A percentile compares a stretch with the other conserved stretches of the same genome.
These are phyloP conservation scores for Pseudoneurospora amorphoporcata DNA, from an alignment of 495 filamentous ascomycete species.

Conservation along the genomic window DNA sequence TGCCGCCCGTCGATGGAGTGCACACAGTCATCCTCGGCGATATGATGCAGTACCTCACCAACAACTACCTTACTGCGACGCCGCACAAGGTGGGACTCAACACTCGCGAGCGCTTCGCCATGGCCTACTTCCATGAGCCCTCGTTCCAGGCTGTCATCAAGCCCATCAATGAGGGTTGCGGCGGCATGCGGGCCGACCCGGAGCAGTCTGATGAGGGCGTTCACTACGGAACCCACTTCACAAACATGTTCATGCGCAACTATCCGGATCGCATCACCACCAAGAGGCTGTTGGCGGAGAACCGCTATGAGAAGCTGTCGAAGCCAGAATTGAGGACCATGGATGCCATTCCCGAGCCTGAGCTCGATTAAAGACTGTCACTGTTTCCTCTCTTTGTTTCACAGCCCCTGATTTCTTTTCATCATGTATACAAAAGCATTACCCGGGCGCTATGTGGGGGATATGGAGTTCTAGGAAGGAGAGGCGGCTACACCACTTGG, in stretches of 20 bases:
- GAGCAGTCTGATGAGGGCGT: slow-evolving; percentile 17
- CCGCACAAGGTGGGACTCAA: slow-evolving; percentile 40
- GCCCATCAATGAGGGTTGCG: slow-evolving; percentile 22
- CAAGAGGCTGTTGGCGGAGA: slow-evolving; percentile 21
- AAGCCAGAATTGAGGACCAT: slow-evolving; percentile 19
- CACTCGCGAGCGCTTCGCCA: slow-evolving; percentile 29
- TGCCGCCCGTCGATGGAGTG: slow-evolving; percentile 27
- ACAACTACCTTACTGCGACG: slow-evolving; percentile 28
- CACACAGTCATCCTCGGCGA: slow-evolving; percentile 38
- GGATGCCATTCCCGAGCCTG: slow-evolving; percentile 3
- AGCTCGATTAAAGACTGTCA: background rate
- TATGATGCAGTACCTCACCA: slow-evolving; percentile 39
- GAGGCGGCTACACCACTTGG: background rate
- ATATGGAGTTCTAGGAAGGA: background rate
- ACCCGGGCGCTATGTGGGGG: background rate
- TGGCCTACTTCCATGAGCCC: slow-evolving; percentile 40
- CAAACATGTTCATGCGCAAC: slow-evolving; percentile 39
- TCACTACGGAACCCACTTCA: slow-evolving; percentile 40
- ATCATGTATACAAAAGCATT: background rate
- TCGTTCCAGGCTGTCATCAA: slow-evolving; percentile 33
- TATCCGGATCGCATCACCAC: slow-evolving; percentile 38
- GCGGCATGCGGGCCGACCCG: slow-evolving; percentile 1
- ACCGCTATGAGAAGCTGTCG: slow-evolving; percentile 15
- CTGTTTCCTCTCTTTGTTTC: background rate
- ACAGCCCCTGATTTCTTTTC: background rate